Evolutionary conservation across 2,329 filamentous ascomycete species (phyloP).

Genomic region (Beauveria scarabaeidicola): DNA sequence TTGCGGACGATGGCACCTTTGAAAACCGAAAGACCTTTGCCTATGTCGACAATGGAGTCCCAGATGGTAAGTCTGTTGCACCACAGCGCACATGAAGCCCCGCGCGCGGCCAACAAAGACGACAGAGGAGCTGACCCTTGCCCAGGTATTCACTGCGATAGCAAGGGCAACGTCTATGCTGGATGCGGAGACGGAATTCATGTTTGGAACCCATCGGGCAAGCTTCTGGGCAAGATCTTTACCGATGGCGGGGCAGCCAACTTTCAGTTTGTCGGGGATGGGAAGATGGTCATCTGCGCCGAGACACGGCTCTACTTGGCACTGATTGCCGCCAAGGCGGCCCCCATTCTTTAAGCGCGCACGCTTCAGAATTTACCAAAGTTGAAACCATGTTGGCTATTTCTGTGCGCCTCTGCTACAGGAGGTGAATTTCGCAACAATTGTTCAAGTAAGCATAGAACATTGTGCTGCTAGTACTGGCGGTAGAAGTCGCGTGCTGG

Average conservation of each 20-base stretch:
- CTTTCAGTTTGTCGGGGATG: slow-evolving; percentile 35
- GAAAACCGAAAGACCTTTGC: slow-evolving; percentile 47
- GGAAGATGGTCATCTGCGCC: slow-evolving; percentile 27
- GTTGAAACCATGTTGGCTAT: not conserved
- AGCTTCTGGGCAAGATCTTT: slow-evolving; percentile 48
- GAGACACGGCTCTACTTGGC: slow-evolving; percentile 28
- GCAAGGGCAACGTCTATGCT: slow-evolving; percentile 46
- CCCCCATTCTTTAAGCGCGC: slow-evolving; percentile 6
- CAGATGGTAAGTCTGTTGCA: slow-evolving; percentile 40
- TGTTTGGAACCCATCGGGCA: slow-evolving; percentile 37
- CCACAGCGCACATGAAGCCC: not conserved
- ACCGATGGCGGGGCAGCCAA: slow-evolving; percentile 36
- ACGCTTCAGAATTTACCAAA: not conserved
- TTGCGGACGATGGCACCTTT: slow-evolving; percentile 36
- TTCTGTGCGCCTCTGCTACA: not conserved
- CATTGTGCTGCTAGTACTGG: too few species aligned
- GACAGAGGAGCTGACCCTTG: not conserved
- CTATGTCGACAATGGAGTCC: slow-evolving; percentile 42
- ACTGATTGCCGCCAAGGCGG: slow-evolving; percentile 17
- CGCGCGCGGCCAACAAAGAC: not conserved
- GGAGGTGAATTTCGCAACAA: too few species aligned
- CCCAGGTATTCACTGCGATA: slow-evolving; percentile 45
- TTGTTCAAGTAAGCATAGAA: too few species aligned
- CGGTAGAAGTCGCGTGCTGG: too few species aligned
- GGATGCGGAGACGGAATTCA: slow-evolving; percentile 41